Percentiles rank a stretch among this genome's conserved stretches.
phyloP scores from a whole-genome alignment of 495 filamentous ascomycete genomes.

The Pyrenula aspistea region DNA sequence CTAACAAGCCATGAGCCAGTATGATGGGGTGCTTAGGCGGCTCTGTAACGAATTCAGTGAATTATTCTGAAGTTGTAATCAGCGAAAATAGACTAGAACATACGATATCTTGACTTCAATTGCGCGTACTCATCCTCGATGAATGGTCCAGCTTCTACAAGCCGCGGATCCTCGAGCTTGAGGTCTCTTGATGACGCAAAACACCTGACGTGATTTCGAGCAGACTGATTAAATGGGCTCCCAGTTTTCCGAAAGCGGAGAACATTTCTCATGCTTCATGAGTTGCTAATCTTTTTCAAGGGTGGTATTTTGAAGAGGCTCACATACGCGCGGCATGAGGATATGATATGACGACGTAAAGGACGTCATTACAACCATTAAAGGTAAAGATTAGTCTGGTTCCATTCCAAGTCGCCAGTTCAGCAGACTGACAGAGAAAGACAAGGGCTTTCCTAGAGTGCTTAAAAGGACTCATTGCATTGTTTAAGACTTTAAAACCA shows the following conservation, averaged over 20 bases:
- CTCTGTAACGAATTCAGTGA: conserved; percentile 18
- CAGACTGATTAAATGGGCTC: neutral
- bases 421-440: no score
- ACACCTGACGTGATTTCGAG: neutral
- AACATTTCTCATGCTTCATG: neutral
- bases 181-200: neutral
- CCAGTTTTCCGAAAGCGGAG: neutral
- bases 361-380: no score
- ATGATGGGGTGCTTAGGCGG: conserved; percentile 62
- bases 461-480: no score
- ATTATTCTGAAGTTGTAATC: neutral
- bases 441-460: no score
- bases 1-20: conserved; percentile 81
- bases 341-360: no score
- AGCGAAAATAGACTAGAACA: conserved; percentile 1
- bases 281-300: no score
- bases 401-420: no score
- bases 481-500: no score
- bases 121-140: conserved; percentile 68
- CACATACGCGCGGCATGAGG: no score
- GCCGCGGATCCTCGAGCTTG: conserved; percentile 36
- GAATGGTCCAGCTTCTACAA: conserved; percentile 50
- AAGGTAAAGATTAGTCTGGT: no score
- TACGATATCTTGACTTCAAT: conserved; percentile 61
- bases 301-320: no score